Percentiles rank a stretch among this genome's conserved stretches.
Conservation (phyloP, 345 rosid species). For the Orychophragmus violaceus region DNA sequence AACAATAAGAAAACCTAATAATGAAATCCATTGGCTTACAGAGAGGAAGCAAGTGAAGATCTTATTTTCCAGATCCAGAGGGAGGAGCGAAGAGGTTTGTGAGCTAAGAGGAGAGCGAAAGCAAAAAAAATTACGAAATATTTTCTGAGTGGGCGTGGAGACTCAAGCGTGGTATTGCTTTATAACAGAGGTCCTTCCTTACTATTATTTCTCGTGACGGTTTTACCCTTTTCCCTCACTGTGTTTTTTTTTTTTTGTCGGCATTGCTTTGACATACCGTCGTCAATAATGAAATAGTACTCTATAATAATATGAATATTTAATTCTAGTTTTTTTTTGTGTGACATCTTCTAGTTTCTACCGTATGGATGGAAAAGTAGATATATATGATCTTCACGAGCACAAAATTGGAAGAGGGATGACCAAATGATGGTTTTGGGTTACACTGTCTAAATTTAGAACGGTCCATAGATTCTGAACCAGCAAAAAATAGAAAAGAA, state of each 20-base stretch:
- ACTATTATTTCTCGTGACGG: neutral
- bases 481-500: neutral
- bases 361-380: neutral
- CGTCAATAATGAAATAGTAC: too few relatives aligned
- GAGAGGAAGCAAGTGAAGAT: neutral
- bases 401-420: neutral
- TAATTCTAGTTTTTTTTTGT: neutral
- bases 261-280: too few relatives aligned
- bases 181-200: neutral
- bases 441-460: neutral
- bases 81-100: neutral
- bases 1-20: neutral
- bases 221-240: slow-evolving; percentile 5
- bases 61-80: slow-evolving; percentile 13
- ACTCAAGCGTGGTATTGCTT: slow-evolving; percentile 6
- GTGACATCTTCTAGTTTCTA: neutral
- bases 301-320: too few relatives aligned
- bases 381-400: neutral
- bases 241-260: neutral
- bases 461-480: neutral
- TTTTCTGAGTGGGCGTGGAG: too few relatives aligned
- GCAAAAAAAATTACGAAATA: too few relatives aligned
- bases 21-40: slow-evolving; percentile 14
- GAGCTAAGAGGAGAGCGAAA: neutral
- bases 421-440: neutral